Evolutionary conservation across 1,139 yeast species (phyloP).

Genomic region (Candida tunisiensis): DNA sequence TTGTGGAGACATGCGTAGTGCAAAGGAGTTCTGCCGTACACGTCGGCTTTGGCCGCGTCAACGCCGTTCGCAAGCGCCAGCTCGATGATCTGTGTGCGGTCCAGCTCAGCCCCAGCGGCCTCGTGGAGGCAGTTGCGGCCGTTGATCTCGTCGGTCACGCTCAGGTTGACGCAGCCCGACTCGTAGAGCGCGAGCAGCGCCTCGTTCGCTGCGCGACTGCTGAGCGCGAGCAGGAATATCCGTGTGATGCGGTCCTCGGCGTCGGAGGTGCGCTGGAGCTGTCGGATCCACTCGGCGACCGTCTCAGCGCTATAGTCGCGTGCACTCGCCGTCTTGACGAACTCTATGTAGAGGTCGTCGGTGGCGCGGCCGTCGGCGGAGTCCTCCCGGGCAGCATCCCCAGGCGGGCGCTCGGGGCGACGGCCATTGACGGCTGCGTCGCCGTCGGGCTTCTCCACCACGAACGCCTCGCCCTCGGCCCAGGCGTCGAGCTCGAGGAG

Average conservation of each 20-base stretch:
- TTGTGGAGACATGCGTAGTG: constrained; percentile 59
- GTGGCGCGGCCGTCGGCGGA: constrained; percentile 8
- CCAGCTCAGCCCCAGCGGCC: constrained; percentile 20
- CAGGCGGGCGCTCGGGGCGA: too few relatives aligned
- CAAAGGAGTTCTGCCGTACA: constrained; percentile 67
- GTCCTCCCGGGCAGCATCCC: background rate
- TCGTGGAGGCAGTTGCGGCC: constrained; percentile 30
- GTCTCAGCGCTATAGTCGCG: constrained; percentile 12
- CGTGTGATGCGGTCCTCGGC: constrained; percentile 36
- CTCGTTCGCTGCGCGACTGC: constrained; percentile 26
- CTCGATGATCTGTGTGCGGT: constrained; percentile 20
- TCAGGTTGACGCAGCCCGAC: constrained; percentile 22
- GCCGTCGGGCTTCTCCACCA: constrained; percentile 13
- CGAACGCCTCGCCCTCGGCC: constrained; percentile 50
- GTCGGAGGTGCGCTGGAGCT: constrained; percentile 29
- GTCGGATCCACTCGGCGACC: constrained; percentile 28
- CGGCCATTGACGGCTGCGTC: constrained; percentile 15
- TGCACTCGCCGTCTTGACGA: constrained; percentile 38
- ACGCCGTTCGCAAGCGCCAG: constrained; percentile 18
- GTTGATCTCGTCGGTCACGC: constrained; percentile 24
- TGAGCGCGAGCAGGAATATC: constrained; percentile 45
- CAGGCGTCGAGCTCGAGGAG: constrained; percentile 75
- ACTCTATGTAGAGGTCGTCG: constrained; percentile 53
- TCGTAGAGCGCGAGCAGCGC: constrained; percentile 23
- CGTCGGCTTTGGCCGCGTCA: constrained; percentile 31